phyloP scores from a whole-genome alignment of 768 basidiomycete species.

The Clavulina sp. region DNA sequence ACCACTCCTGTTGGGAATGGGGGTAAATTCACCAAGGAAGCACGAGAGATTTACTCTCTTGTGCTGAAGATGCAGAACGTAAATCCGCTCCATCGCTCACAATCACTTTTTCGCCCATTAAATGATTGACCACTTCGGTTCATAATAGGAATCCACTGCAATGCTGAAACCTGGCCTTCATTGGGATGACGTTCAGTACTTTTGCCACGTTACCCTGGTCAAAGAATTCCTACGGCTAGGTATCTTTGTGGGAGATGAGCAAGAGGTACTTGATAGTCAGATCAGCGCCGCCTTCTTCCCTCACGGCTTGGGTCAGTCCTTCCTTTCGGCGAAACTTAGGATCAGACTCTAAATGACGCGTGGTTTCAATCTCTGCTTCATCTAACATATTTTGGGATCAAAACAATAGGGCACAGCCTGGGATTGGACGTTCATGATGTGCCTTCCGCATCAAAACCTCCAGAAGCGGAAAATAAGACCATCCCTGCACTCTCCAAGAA shows the following conservation, averaged over 20 bases:
- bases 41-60: conserved; percentile 66
- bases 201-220: conserved; percentile 69
- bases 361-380: no score
- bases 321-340: not conserved
- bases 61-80: conserved; percentile 86
- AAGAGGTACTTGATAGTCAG: conserved; percentile 58
- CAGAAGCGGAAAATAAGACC: conserved; percentile 28
- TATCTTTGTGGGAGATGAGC: conserved; percentile 63
- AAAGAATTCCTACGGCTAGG: conserved; percentile 68
- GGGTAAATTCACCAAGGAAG: conserved; percentile 71
- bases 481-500: conserved; percentile 17
- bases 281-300: conserved; percentile 81
- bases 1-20: conserved; percentile 90
- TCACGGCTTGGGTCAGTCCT: conserved; percentile 40
- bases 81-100: conserved; percentile 7
- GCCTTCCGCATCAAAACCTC: conserved; percentile 63
- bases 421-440: conserved; percentile 94
- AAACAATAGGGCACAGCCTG: conserved; percentile 57
- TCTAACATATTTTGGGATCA: no score
- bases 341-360: no score
- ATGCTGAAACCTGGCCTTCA: conserved; percentile 59
- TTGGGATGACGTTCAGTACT: conserved; percentile 77
- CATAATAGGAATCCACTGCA: conserved; percentile 43
- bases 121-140: not conserved
- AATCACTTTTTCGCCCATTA: not conserved